Percentiles rank a stretch among this genome's conserved stretches.
Conservation (phyloP, 352 stramenopile species). For the Globisporangium parvum region DNA sequence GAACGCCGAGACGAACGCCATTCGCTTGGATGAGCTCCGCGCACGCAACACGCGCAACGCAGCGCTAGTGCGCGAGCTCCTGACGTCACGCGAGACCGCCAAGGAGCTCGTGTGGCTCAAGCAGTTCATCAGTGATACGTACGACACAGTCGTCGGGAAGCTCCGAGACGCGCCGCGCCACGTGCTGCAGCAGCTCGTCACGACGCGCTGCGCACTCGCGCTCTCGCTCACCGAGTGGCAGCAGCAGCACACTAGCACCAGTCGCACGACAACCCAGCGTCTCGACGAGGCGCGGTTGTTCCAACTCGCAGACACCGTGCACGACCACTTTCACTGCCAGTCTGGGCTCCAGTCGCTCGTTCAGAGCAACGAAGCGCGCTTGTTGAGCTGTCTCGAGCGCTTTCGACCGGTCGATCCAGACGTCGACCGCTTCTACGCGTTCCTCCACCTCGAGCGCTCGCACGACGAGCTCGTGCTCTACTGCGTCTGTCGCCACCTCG, state of each 20-base stretch:
- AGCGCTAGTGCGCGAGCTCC: slow-evolving; percentile 17
- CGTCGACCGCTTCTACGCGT: slow-evolving; percentile 52
- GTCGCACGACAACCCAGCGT: not conserved
- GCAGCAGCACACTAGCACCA: slow-evolving; percentile 13
- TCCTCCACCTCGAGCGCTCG: slow-evolving; percentile 37
- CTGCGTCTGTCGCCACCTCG: slow-evolving; percentile 41
- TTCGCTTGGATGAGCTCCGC: slow-evolving; percentile 27
- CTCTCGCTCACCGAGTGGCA: slow-evolving; percentile 46
- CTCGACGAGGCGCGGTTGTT: slow-evolving; percentile 15
- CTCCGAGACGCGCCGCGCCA: slow-evolving; percentile 26
- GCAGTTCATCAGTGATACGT: slow-evolving; percentile 66
- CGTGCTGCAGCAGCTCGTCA: slow-evolving; percentile 21
- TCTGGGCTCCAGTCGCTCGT: slow-evolving; percentile 50
- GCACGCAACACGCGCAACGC: not conserved
- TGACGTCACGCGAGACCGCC: slow-evolving; percentile 38
- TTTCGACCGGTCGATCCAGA: slow-evolving; percentile 46
- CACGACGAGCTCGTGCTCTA: slow-evolving; percentile 61
- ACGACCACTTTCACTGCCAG: slow-evolving; percentile 63
- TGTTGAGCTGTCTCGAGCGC: slow-evolving; percentile 23
- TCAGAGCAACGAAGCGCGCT: slow-evolving; percentile 28
- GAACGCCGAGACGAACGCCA: slow-evolving; percentile 4
- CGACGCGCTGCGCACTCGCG: slow-evolving; percentile 30
- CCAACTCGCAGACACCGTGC: slow-evolving; percentile 29
- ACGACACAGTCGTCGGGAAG: slow-evolving; percentile 54
- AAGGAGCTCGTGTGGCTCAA: slow-evolving; percentile 47